phyloP scores from a whole-genome alignment of 2,329 filamentous ascomycete genomes.

The Stagonosporopsis chrysanthemi region DNA sequence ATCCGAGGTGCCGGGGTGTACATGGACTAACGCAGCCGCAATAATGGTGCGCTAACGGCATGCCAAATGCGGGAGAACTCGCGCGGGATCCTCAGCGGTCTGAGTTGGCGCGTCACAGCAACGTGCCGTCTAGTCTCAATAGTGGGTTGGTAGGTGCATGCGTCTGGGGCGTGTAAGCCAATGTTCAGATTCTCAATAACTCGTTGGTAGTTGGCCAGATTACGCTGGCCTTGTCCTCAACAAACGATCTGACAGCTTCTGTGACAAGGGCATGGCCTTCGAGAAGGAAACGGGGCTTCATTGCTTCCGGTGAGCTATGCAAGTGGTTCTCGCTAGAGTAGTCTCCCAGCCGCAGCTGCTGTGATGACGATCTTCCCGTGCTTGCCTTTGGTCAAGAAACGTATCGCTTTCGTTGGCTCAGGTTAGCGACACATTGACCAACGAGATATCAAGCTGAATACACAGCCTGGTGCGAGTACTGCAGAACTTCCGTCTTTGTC shows the following conservation, averaged over 20 bases:
- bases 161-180: slow-evolving; percentile 11
- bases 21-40: slow-evolving; percentile 5
- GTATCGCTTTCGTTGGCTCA: not conserved
- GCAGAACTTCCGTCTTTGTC: not conserved
- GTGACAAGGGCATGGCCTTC: not conserved
- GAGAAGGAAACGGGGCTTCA: slow-evolving; percentile 1
- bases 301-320: slow-evolving; percentile 16
- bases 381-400: not conserved
- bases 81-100: slow-evolving; percentile 10
- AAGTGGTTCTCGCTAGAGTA: slow-evolving; percentile 1
- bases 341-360: not conserved
- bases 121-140: slow-evolving; percentile 5
- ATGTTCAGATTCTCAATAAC: not conserved
- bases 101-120: slow-evolving; percentile 13
- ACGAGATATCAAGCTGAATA: not conserved
- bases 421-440: not conserved
- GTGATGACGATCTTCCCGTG: slow-evolving; percentile 1
- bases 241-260: slow-evolving; percentile 9
- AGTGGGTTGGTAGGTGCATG: not conserved
- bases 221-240: slow-evolving; percentile 6
- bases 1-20: not conserved
- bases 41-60: not conserved
- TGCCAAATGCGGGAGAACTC: slow-evolving; percentile 11
- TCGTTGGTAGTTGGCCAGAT: not conserved
- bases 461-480: not conserved